phyloP scores from a whole-genome alignment of 1,284 basidiomycete genomes.

The Lentinula novae-zelandiae region DNA sequence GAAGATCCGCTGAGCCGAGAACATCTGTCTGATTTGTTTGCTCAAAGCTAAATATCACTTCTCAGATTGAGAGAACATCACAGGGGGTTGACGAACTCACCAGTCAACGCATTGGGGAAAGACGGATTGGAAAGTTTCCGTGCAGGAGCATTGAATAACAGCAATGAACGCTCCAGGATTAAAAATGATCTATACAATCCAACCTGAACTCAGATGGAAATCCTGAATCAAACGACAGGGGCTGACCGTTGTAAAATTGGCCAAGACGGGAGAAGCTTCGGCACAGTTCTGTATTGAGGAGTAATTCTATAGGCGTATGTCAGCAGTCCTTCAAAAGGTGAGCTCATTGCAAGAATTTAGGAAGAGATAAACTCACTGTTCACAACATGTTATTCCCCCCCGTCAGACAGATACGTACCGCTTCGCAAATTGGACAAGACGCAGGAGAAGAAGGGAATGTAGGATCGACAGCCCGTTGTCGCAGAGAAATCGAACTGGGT shows the following conservation, averaged over 20 bases:
- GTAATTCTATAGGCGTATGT: conserved; percentile 35
- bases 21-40: conserved; percentile 54
- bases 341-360: not conserved
- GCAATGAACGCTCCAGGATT: conserved; percentile 61
- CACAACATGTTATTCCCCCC: not conserved
- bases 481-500: not conserved
- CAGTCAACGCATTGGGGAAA: conserved; percentile 74
- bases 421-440: conserved; percentile 16
- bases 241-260: conserved; percentile 53
- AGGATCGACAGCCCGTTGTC: conserved; percentile 12
- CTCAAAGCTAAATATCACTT: conserved; percentile 39
- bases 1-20: conserved; percentile 42
- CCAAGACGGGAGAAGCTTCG: conserved; percentile 50
- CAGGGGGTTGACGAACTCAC: conserved; percentile 29
- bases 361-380: not conserved
- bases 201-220: not conserved
- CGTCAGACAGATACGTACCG: conserved; percentile 6
- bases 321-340: not conserved
- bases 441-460: conserved; percentile 15
- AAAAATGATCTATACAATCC: conserved; percentile 46
- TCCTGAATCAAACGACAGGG: not conserved
- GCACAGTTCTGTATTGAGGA: conserved; percentile 52
- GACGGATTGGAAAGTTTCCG: conserved; percentile 59
- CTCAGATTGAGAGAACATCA: not conserved
- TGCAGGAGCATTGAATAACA: conserved; percentile 66